Evolutionary conservation across 192 early-diverging fungal species (phyloP), one percentile per base, ranked within the genome.

Genomic region (Geranomyces variabilis): DNA sequence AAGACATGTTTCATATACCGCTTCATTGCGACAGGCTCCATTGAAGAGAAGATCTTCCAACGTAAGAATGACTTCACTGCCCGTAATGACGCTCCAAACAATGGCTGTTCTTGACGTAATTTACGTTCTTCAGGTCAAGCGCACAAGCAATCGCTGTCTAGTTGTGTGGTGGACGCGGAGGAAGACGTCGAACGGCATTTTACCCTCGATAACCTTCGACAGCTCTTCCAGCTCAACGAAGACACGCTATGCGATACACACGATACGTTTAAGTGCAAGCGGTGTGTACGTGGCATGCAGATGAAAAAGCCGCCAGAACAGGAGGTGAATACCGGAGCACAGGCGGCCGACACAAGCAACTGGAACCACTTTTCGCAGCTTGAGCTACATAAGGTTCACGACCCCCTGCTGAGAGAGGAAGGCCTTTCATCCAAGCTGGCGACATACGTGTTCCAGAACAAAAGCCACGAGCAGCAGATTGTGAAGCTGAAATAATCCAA

Each of bases 11-110:
- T 88, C 68, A 93, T 99, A n/a, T 99, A 99, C 79, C 89, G 96
- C 10, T 93, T 99, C 58, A 96, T 96, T 64, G 92, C 90, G 0
- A 95, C 96, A n/a, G 97, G 97, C 2, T 94, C 96, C 0, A 96
- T 99, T 21, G 97, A 99, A 75, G 97, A 99, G 69, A 99, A 99
- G 77, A 97, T 99, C 36, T 99, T 99, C 76, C 97, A 99, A 78
- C 81, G 97, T 66, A 92, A 91, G 77, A 90, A 0, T 14, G 31
- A 3, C 0, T 5, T 57, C 7, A 29, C 43, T 65, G 3, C 51
- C 17, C n/a, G 15, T 15, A 17, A 8, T 53, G n/a, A 4, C 41
- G 63, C 19, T 21, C 21, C 1, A 22, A 12, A 19, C 19, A 22
- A 3, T 5, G 15, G 15, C 43, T 45, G 1, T n/a, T 10, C 21